These are phyloP conservation scores for Russula griseocarnosa DNA, from an alignment of 768 basidiomycete species.

Conservation along the genomic window DNA sequence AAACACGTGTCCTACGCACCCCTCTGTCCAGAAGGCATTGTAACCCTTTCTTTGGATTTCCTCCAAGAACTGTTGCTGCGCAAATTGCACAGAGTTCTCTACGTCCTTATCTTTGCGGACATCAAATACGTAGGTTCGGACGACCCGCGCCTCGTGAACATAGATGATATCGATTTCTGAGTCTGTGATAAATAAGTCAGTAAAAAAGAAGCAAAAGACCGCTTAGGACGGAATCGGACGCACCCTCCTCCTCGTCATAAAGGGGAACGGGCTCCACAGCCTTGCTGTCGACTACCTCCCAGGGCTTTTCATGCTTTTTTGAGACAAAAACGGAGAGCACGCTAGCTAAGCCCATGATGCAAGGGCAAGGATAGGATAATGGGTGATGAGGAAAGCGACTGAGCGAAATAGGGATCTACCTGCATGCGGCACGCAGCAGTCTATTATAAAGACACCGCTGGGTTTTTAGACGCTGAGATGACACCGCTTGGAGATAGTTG, in stretches of 20 bases:
- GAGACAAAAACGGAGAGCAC: slow-evolving; percentile 41
- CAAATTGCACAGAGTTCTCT: slow-evolving; percentile 53
- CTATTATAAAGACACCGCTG: slow-evolving; percentile 17
- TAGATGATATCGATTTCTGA: slow-evolving; percentile 57
- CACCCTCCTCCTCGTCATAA: slow-evolving; percentile 59
- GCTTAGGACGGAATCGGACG: slow-evolving; percentile 23
- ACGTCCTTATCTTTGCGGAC: slow-evolving; percentile 48
- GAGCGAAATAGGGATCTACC: background rate
- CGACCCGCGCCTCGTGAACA: slow-evolving; percentile 51
- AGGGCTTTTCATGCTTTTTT: slow-evolving; percentile 53
- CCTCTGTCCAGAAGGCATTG: slow-evolving; percentile 63
- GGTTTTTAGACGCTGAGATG: slow-evolving; percentile 22
- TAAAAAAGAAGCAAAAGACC: background rate
- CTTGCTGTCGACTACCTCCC: slow-evolving; percentile 74
- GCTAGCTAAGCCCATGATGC: slow-evolving; percentile 29
- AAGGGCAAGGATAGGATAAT: background rate
- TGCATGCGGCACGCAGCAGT: background rate
- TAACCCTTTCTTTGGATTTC: slow-evolving; percentile 53
- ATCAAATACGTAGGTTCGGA: slow-evolving; percentile 62
- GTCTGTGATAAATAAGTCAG: slow-evolving; percentile 37
- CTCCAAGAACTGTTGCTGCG: slow-evolving; percentile 59
- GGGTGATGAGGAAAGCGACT: background rate
- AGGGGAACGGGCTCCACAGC: slow-evolving; percentile 60
- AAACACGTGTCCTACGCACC: slow-evolving; percentile 40
- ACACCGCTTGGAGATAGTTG: slow-evolving; percentile 12